Base-by-base conservation (phyloP, 768 basidiomycete genomes). In the Collybia sordida region DNA sequence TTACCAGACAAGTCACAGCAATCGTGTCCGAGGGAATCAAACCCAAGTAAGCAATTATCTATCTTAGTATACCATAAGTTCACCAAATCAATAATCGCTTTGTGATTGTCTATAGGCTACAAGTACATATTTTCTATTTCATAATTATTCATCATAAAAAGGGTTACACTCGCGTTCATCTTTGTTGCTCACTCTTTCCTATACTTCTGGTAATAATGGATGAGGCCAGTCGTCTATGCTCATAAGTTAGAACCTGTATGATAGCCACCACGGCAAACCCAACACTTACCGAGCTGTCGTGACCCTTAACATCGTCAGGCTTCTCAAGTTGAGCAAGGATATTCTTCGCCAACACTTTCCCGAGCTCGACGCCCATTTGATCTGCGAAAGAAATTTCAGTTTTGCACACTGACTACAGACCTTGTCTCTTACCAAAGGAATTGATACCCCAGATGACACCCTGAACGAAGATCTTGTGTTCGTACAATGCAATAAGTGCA, bases 361-460 rank as follows among this genome's bases (percentile, higher is more conserved):
- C 95, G 47, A 98, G 87, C 69, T 98, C 96, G 57, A 98, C 96
- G 66, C 97, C 97, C 95, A 98, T 97, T 85, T 98, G 97, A 69
- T 98, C 93, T 92, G 60, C 14, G 51, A 17, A 42, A 8, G 19
- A 21, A 8, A n/a, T 42, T 17, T 27, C 24, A 42, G 31, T 14
- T 6, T 31, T 31, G 11, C 11, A 4, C 14, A 4, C 31, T 31
- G 4, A 11, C 31, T 31, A 11, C 9, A 6, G 7, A 37, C 6
- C 39, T n/a, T 47, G 9, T 5, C n/a, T 67, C 81, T 27, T 46
- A 92, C 92, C 95, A 66, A 93, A 98, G 3, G 93, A 94, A 78
- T 99, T 98, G 78, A 99, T 96, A 21, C 95, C 95, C 95, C 94
- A 98, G 51, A 98, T 78, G 39, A 90, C 88, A 64, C 97, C 97